These are phyloP conservation scores for Panicum miliaceum DNA, from an alignment of 176 grass and related monocot species.

Conservation along the genomic window DNA sequence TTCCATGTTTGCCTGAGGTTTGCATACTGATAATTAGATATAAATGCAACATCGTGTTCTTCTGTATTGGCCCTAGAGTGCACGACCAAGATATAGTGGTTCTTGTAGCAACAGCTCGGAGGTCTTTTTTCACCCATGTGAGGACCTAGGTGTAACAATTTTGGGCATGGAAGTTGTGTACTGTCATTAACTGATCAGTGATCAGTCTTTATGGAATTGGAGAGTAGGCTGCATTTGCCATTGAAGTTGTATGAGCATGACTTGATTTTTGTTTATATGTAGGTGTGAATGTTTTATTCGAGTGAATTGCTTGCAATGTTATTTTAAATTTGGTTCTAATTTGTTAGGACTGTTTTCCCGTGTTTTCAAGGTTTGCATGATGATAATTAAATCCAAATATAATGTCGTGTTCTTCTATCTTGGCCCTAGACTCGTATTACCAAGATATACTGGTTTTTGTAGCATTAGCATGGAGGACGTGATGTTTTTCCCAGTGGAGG, in stretches of 20 bases:
- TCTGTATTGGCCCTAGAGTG: neutral
- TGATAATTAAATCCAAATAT: neutral
- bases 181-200: neutral
- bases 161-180: neutral
- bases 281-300: neutral
- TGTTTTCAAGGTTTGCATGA: constrained; percentile 9
- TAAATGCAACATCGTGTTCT: neutral
- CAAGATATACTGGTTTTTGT: neutral
- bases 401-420: neutral
- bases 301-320: neutral
- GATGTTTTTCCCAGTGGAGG: neutral
- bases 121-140: neutral
- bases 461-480: neutral
- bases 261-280: neutral
- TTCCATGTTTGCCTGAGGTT: neutral
- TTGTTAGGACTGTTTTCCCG: neutral
- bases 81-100: neutral
- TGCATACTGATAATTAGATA: constrained; percentile 3
- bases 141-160: neutral
- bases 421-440: neutral
- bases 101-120: neutral
- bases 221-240: neutral
- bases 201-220: neutral
- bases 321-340: neutral
- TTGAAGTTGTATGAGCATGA: neutral